Percentiles rank a stretch among this genome's conserved stretches.
These are phyloP conservation scores for Tulasnella calospora DNA, from an alignment of 768 basidiomycete species.

Conservation along the genomic window DNA sequence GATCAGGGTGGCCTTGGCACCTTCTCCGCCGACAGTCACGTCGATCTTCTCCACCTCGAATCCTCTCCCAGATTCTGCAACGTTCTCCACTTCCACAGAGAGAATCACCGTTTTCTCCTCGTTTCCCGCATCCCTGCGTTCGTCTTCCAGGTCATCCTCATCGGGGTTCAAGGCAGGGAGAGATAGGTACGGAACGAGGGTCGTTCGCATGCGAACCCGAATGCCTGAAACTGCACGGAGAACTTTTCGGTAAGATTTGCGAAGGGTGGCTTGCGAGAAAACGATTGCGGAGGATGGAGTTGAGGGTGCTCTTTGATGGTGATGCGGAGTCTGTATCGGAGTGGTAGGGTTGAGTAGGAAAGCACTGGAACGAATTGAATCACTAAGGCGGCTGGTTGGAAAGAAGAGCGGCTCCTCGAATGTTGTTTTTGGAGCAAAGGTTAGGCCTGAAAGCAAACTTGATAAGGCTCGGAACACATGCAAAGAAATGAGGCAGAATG, in stretches of 20 bases:
- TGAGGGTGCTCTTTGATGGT: constrained; percentile 50
- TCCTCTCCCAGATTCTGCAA: constrained; percentile 54
- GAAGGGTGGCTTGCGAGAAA: constrained; percentile 54
- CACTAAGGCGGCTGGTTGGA: constrained; percentile 67
- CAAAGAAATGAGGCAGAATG: constrained; percentile 3
- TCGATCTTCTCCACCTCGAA: constrained; percentile 74
- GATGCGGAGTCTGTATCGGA: constrained; percentile 43
- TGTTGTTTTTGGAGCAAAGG: constrained; percentile 26
- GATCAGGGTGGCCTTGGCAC: constrained; percentile 48
- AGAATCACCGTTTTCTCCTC: constrained; percentile 82
- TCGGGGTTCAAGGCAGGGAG: constrained; percentile 39
- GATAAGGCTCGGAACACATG: neutral
- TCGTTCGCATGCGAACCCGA: constrained; percentile 88
- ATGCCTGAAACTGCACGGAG: constrained; percentile 77
- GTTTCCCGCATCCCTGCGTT: constrained; percentile 57
- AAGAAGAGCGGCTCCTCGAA: constrained; percentile 42
- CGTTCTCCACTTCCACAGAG: constrained; percentile 87
- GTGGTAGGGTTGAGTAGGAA: constrained; percentile 42
- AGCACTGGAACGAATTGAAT: constrained; percentile 59
- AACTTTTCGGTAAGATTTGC: constrained; percentile 80
- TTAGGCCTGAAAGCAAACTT: neutral
- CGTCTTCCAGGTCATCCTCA: constrained; percentile 36
- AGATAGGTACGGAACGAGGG: constrained; percentile 81
- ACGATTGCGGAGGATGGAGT: constrained; percentile 36
- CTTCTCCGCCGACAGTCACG: constrained; percentile 67